Base-by-base conservation (phyloP, 78 protist species). In the Chrysochromulina parva region DNA sequence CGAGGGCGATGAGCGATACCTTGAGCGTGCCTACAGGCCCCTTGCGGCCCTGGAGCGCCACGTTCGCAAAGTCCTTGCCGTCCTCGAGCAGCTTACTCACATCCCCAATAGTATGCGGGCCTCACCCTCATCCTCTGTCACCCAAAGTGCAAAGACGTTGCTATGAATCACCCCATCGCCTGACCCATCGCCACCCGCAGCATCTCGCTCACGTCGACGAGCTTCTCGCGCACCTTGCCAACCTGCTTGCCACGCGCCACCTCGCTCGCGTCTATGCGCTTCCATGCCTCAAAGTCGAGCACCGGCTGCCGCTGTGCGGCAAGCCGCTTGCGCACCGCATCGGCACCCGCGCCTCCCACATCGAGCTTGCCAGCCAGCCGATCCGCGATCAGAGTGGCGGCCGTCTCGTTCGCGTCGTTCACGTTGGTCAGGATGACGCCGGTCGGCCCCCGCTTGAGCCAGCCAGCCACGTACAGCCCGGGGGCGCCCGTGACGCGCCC, bases 381-480 rank as follows among this genome's bases (percentile, higher is more conserved):
- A 47, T 89, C 92, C 16, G 11, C 22, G 26, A 89, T 17, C n/a
- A 89, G 26, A 17, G 92, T 10, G 20, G 67, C 74, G 28, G 62
- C 92, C 0, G 88, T 90, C 66, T 81, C 74, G 55, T 38, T 38
- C 24, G 76, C 90, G 65, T 86, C 90, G 28, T 22, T 7, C 48
- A 91, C 76, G 57, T 91, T 91, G 74, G 54, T 91, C 26, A 85
- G 66, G 58, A 91, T 74, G 67, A 91, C 85, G 55, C 93, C 93
- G 1, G 59, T 52, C 58, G 93, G 93, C 38, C 93, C 93, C 0
- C 93, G 89, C 88, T 85, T 82, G 58, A 71, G 65, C 93, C 93
- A 91, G 54, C 93, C 93, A 65, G 58, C 47, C 24, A 26, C 74
- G 86, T 91, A 91, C 66, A 91, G 57, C 6, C 92, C 67, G 50